A percentile compares a stretch with the other conserved stretches of the same genome.
phyloP scores from a whole-genome alignment of 108 stramenopile species.

The Cylindrotheca fusiformis region DNA sequence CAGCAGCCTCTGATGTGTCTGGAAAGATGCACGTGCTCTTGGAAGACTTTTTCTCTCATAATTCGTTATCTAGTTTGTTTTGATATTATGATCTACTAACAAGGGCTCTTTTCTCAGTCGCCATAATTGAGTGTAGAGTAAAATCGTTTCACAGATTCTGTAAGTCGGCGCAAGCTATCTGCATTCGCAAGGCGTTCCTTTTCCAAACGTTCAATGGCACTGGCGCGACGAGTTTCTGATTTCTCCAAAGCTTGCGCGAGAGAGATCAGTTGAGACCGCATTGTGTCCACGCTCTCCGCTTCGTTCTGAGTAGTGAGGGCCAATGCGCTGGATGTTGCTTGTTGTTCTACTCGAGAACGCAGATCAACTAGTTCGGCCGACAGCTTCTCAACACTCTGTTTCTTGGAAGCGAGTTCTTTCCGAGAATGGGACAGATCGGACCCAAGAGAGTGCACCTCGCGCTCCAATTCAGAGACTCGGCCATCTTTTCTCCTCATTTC shows the following conservation, averaged over 20 bases:
- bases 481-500: slow-evolving; percentile 19
- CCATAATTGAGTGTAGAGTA: slow-evolving; percentile 55
- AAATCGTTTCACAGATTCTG: slow-evolving; percentile 69
- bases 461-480: slow-evolving; percentile 36
- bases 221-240: slow-evolving; percentile 63
- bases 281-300: slow-evolving; percentile 51
- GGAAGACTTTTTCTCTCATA: too few species aligned
- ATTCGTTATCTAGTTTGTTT: too few species aligned
- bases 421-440: slow-evolving; percentile 28
- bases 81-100: too few species aligned
- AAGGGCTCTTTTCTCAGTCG: too few species aligned
- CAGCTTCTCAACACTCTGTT: slow-evolving; percentile 34
- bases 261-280: slow-evolving; percentile 57
- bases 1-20: too few species aligned
- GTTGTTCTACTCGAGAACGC: slow-evolving; percentile 5
- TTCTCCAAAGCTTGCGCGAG: slow-evolving; percentile 66
- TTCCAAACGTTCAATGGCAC: slow-evolving; percentile 60
- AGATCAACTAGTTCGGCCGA: slow-evolving; percentile 24
- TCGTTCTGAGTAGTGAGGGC: slow-evolving; percentile 18
- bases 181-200: slow-evolving; percentile 62
- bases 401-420: slow-evolving; percentile 28
- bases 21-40: too few species aligned
- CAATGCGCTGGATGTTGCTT: slow-evolving; percentile 11
- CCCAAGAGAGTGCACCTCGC: slow-evolving; percentile 22
- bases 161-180: slow-evolving; percentile 55